A percentile compares a stretch with the other conserved stretches of the same genome.
Conservation (phyloP, 2,329 filamentous ascomycete species). For the Ilyonectria robusta region DNA sequence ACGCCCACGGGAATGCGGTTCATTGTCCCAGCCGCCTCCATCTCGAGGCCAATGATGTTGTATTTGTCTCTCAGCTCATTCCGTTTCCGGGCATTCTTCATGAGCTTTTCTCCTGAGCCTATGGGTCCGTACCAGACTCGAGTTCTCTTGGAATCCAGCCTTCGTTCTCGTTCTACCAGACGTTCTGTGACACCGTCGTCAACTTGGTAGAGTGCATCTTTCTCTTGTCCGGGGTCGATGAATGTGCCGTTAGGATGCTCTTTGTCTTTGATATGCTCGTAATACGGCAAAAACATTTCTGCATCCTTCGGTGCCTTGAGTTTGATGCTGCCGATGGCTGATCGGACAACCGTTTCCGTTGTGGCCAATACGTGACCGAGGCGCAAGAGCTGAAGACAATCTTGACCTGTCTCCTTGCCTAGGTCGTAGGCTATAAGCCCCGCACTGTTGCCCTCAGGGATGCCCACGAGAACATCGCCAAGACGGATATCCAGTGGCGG, state of each 20-base stretch:
- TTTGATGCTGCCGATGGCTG: constrained; percentile 53
- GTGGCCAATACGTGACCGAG: constrained; percentile 43
- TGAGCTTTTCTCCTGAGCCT: constrained; percentile 51
- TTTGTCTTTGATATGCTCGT: constrained; percentile 43
- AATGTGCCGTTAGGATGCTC: constrained; percentile 46
- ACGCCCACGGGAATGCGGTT: constrained; percentile 52
- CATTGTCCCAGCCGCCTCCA: constrained; percentile 52
- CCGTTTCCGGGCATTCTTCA: constrained; percentile 44
- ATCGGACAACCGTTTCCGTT: constrained; percentile 51
- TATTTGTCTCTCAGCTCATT: constrained; percentile 47
- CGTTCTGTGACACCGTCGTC: constrained; percentile 7
- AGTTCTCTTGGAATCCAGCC: constrained; percentile 43
- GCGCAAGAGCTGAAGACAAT: constrained; percentile 47
- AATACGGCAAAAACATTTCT: constrained; percentile 40
- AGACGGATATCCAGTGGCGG: constrained; percentile 54
- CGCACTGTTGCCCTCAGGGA: constrained; percentile 42
- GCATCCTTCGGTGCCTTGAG: constrained; percentile 42
- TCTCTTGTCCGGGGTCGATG: constrained; percentile 50
- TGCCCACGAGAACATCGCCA: constrained; percentile 54
- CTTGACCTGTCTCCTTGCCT: constrained; percentile 49
- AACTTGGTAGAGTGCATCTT: constrained; percentile 43
- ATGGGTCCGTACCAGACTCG: constrained; percentile 53
- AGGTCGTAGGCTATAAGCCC: constrained; percentile 52
- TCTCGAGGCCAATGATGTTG: constrained; percentile 52
- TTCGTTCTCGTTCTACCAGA: constrained; percentile 29